These are phyloP conservation scores for Tulasnella sp. DNA, from an alignment of 768 basidiomycete genomes.

Conservation along the genomic window DNA sequence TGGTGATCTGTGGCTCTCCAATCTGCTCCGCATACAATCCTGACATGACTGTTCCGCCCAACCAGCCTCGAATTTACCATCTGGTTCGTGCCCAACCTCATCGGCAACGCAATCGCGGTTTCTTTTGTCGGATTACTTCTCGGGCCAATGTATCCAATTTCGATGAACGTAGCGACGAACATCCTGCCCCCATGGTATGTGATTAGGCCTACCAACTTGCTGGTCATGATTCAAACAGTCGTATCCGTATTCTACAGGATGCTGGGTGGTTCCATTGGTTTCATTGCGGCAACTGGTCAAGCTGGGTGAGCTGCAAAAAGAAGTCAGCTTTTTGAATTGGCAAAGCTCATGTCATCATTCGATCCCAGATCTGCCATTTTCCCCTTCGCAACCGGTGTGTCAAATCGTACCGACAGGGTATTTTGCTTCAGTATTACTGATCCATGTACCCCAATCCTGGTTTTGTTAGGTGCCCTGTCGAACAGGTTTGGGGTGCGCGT, in stretches of 20 bases:
- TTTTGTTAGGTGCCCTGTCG: slow-evolving; percentile 36
- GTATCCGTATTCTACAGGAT: not conserved
- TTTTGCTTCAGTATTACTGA: not conserved
- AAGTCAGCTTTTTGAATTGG: not conserved
- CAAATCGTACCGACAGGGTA: not conserved
- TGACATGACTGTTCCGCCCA: no score
- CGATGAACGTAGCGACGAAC: slow-evolving; percentile 3
- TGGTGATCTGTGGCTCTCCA: no score
- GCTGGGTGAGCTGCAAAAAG: not conserved
- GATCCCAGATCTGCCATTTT: slow-evolving; percentile 41
- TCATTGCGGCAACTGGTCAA: slow-evolving; percentile 26
- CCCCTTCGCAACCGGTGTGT: slow-evolving; percentile 41
- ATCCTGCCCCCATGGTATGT: slow-evolving; percentile 3
- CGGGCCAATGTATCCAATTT: slow-evolving; percentile 27
- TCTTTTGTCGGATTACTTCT: slow-evolving; percentile 30
- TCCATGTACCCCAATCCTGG: not conserved
- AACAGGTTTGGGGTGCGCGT: slow-evolving; percentile 47
- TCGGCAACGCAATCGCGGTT: slow-evolving; percentile 30
- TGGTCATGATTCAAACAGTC: not conserved
- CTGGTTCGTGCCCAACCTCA: slow-evolving; percentile 28
- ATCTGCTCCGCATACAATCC: not conserved
- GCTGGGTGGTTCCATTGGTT: slow-evolving; percentile 19
- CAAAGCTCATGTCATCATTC: not conserved
- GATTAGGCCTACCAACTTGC: not conserved
- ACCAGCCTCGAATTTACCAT: slow-evolving; percentile 26